Evolutionary conservation across 2,329 filamentous ascomycete genomes (phyloP), one percentile per base, ranked within the genome.

Genomic region (Graphilbum fragrans): DNA sequence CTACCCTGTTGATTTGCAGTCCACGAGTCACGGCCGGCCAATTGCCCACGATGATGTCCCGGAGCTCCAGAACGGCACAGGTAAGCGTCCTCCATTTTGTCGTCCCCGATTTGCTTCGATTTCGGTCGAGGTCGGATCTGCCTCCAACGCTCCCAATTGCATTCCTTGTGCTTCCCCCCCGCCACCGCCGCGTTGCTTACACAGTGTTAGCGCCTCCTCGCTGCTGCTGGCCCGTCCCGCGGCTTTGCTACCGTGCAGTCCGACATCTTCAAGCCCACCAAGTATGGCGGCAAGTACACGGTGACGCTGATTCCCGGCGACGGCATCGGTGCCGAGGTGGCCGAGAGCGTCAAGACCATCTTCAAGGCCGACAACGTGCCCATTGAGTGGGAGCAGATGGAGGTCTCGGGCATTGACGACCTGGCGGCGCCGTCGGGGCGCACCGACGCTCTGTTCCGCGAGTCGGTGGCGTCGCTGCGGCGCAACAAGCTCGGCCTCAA

Each of bases 331-430:
- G 86, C 86, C 64, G 92, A 98, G 70, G 88, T 96, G 48, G 87
- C 90, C 56, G 88, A 96, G 70, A 92, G 86, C 49, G 90, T 98
- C 64, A 94, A 95, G 81, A 93, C 90, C 53, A 83, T 98, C 65
- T 96, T 96, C 82, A 96, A 95, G 79, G 88, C 90, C 62, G 90
- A 96, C 73, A 96, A 94, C 62, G 90, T 95, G 41, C 92, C 92
- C 58, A 81, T 98, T 57, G 87, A 95, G 67, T 96, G 92, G 90
- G 92, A 98, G 68, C 88, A 96, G 72, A 77, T 98, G 56, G 88
- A 95, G 61, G 90, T 94, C 37, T 87, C 86, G 22, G 92, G 92
- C 64, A 75, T 96, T 51, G 85, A 90, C 60, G 77, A 81, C 46
- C 29, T 31, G 29, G 84, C 84, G 57, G 75, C 78, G 63, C 50